Evolutionary conservation across 2,329 filamentous ascomycete species (phyloP), one percentile per base, ranked within the genome.

Genomic region (Onygena corvina): DNA sequence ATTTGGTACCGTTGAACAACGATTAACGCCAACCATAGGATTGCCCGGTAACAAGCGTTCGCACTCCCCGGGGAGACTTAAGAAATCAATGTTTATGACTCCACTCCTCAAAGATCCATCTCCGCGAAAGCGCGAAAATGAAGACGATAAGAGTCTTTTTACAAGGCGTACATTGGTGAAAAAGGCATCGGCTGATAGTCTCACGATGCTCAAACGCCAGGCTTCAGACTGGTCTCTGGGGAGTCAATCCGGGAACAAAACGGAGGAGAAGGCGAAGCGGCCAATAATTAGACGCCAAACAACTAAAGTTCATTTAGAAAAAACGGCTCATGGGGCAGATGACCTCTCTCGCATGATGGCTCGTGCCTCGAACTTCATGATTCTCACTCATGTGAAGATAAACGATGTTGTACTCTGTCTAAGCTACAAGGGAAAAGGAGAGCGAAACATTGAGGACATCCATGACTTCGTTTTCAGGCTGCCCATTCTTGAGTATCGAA

Each of bases 381-480:
- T 92, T 0, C 82, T 98, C 53, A 84, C 90, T 1, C 89, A 94
- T 65, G 88, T 98, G 66, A 92, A 88, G 66, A 86, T 98, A 61
- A 87, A 89, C 2, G 92, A 87, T 50, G 90, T 98, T 58, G 88
- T 96, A 1, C 79, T 98, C 29, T 98, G 92, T 63, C 75, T 98
- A 23, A 93, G 86, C 62, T 95, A 95, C 75, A 94, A 96, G 66
- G 92, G 93, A 61, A 93, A 88, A 64, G 87, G 89, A 38, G 86
- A 94, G 56, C 86, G 89, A 62, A 98, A 96, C 60, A 77, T 98
- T 50, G 88, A 95, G 68, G 93, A 98, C 65, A 84, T 98, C 12
- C 90, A 98, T 67, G 84, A 96, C 62, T 93, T 98, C 58, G 92
- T 98, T 45, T 98, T 98, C 76, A 82, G 87, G 29, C 79, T 98